These are phyloP conservation scores for Sungouiella blattae DNA, from an alignment of 805 yeast genomes.

Conservation along the genomic window DNA sequence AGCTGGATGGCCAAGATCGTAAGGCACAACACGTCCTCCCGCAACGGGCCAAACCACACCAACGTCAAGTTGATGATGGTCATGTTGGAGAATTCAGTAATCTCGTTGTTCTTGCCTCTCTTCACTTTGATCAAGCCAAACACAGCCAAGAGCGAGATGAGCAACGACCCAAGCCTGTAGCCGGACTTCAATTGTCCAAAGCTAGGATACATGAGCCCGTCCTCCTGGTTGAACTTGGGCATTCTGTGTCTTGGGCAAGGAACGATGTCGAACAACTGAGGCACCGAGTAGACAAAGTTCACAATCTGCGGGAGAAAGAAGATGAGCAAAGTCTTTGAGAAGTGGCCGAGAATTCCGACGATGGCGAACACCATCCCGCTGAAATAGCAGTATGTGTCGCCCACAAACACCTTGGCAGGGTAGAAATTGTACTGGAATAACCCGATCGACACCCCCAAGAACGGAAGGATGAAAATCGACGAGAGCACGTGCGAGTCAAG, in stretches of 20 bases:
- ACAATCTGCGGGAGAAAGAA: slow-evolving; percentile 88
- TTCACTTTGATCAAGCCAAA: slow-evolving; percentile 45
- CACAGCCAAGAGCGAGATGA: slow-evolving; percentile 46
- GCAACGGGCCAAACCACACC: slow-evolving; percentile 86
- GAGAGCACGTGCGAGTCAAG: slow-evolving; percentile 81
- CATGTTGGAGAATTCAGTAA: slow-evolving; percentile 65
- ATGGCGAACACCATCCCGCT: slow-evolving; percentile 99
- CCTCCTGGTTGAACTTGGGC: slow-evolving; percentile 67
- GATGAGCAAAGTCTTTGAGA: slow-evolving; percentile 84
- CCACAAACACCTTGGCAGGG: slow-evolving; percentile 93
- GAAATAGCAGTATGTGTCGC: slow-evolving; percentile 96
- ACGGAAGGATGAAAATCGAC: slow-evolving; percentile 75
- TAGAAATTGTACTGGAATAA: slow-evolving; percentile 78
- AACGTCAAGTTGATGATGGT: slow-evolving; percentile 81
- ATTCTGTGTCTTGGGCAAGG: slow-evolving; percentile 96
- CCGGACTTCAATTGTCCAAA: slow-evolving; percentile 33
- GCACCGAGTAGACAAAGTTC: slow-evolving; percentile 87
- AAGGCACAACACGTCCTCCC: slow-evolving; percentile 74
- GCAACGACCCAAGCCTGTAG: slow-evolving; percentile 14
- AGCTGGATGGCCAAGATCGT: slow-evolving; percentile 62
- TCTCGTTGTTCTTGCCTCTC: slow-evolving; percentile 18
- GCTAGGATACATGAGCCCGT: slow-evolving; percentile 71
- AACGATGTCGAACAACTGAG: slow-evolving; percentile 81
- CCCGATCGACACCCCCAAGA: slow-evolving; percentile 78
- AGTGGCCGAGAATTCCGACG: slow-evolving; percentile 93